These are phyloP conservation scores for Hypoxylon crocopeplum DNA, from an alignment of 495 filamentous ascomycete species.

Conservation along the genomic window DNA sequence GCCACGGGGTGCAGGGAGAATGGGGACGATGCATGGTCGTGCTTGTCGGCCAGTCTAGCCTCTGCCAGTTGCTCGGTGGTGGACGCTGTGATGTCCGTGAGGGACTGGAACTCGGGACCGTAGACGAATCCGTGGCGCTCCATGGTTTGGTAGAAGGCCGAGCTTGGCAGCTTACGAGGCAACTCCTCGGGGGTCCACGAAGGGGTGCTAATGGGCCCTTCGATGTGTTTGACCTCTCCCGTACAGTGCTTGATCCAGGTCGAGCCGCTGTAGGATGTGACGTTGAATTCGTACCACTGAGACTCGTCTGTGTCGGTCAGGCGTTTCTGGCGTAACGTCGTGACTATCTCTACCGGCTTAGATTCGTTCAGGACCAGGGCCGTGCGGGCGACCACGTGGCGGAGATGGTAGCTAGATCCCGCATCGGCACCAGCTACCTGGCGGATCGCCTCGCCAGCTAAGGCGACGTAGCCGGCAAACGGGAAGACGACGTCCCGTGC, in stretches of 20 bases:
- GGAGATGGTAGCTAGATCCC: conserved; percentile 41
- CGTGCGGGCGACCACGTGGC: conserved; percentile 40
- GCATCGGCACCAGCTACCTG: conserved; percentile 40
- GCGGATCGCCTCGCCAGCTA: conserved; percentile 52
- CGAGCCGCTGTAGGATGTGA: conserved; percentile 46
- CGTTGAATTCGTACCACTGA: conserved; percentile 53
- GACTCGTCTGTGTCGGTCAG: conserved; percentile 47
- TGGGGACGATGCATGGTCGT: conserved; percentile 17
- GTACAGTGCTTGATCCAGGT: conserved; percentile 52
- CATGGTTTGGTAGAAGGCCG: conserved; percentile 47
- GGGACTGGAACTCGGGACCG: conserved; percentile 51
- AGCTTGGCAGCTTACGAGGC: conserved; percentile 15
- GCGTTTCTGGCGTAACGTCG: conserved; percentile 42
- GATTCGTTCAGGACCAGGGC: conserved; percentile 49
- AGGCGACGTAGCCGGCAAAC: conserved; percentile 52
- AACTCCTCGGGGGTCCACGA: conserved; percentile 5
- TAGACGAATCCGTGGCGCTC: conserved; percentile 46
- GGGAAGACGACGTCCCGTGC: conserved; percentile 51
- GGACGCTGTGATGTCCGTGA: conserved; percentile 42
- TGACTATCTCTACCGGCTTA: conserved; percentile 49
- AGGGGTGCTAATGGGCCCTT: not conserved
- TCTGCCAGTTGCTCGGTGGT: conserved; percentile 29
- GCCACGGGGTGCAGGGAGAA: conserved; percentile 50
- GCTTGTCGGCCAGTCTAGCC: conserved; percentile 25
- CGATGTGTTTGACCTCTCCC: conserved; percentile 44